Conservation (phyloP, 2,329 filamentous ascomycete species). For the Penicillium nordicum region DNA sequence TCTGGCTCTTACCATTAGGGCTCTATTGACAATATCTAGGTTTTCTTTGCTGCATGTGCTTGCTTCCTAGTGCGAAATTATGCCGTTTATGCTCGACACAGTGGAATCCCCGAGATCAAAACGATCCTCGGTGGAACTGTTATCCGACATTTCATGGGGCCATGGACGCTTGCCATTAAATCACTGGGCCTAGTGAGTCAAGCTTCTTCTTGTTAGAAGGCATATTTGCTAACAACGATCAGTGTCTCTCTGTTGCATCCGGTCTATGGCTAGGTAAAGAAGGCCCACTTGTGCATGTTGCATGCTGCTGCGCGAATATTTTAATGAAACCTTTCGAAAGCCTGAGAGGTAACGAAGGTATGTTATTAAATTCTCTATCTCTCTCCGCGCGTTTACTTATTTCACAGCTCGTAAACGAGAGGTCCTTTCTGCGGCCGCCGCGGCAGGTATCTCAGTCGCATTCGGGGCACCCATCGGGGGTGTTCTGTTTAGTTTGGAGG, state of each 20-base stretch:
- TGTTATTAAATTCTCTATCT: constrained; percentile 13
- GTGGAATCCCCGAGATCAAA: constrained; percentile 97
- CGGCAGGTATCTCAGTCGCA: constrained; percentile 87
- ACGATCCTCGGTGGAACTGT: constrained; percentile 92
- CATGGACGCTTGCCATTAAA: constrained; percentile 86
- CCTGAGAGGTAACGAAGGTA: constrained; percentile 83
- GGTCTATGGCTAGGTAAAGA: constrained; percentile 97
- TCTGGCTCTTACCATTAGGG: background rate
- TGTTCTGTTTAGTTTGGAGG: constrained; percentile 91
- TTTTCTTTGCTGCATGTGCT: constrained; percentile 73
- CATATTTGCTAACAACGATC: constrained; percentile 17
- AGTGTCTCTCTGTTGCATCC: constrained; percentile 87
- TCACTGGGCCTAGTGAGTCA: constrained; percentile 74
- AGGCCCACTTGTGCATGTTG: constrained; percentile 90
- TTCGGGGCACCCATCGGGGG: constrained; percentile 93
- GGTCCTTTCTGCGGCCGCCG: constrained; percentile 85
- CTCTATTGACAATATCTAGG: constrained; percentile 46
- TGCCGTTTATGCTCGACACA: constrained; percentile 85
- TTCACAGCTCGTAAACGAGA: constrained; percentile 80
- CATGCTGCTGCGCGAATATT: constrained; percentile 91
- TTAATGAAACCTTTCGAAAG: constrained; percentile 84
- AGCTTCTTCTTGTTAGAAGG: background rate
- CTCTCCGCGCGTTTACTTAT: constrained; percentile 10
- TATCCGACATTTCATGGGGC: constrained; percentile 79
- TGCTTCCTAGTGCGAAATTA: constrained; percentile 79